Evolutionary conservation across 2,329 filamentous ascomycete species (phyloP).

Genomic region (Apiospora koreana): DNA sequence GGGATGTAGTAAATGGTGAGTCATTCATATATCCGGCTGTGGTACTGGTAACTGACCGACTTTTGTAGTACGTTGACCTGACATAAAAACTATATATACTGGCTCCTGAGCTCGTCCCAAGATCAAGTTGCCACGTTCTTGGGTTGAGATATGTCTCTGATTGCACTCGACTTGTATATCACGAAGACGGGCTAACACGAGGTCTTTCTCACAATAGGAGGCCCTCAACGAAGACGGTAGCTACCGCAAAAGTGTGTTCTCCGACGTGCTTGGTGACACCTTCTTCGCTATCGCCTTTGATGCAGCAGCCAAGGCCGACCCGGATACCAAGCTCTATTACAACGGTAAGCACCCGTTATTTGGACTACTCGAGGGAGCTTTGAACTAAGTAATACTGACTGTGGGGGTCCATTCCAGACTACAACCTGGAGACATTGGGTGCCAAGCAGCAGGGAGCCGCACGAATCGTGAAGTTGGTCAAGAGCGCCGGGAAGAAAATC

Average conservation of each 20-base stretch:
- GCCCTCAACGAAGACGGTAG: conserved; percentile 58
- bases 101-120: neutral
- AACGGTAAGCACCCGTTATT: conserved; percentile 28
- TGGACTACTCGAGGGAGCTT: too few relatives aligned
- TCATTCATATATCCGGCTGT: neutral
- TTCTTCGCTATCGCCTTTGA: conserved; percentile 61
- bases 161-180: neutral
- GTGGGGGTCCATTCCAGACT: conserved; percentile 33
- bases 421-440: conserved; percentile 58
- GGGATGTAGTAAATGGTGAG: conserved; percentile 61
- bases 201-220: conserved; percentile 36
- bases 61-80: neutral
- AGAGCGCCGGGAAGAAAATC: conserved; percentile 53
- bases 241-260: conserved; percentile 55
- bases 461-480: conserved; percentile 46
- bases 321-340: conserved; percentile 58
- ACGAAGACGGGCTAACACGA: neutral
- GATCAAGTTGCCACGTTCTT: too few relatives aligned
- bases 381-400: neutral
- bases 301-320: conserved; percentile 54
- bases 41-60: neutral
- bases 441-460: conserved; percentile 47
- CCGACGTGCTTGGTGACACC: conserved; percentile 53
- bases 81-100: neutral
- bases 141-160: neutral